Percentiles rank a stretch among this genome's conserved stretches.
Conservation (phyloP, 139 green algal species). For the Chlamydomonas eustigma region DNA sequence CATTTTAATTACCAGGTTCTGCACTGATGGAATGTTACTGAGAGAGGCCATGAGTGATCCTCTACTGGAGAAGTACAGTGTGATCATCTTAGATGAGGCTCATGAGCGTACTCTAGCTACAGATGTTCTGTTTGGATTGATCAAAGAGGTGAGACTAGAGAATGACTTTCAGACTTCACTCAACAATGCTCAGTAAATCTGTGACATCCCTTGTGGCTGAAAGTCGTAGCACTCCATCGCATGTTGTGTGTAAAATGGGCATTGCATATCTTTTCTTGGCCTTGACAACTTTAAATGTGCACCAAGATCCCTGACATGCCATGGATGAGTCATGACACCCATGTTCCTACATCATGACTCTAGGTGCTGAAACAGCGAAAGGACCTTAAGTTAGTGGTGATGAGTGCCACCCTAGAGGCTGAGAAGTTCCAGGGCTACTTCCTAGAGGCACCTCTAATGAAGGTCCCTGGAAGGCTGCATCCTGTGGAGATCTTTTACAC, state of each 20-base stretch:
- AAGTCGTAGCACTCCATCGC: too few relatives aligned
- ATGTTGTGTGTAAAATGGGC: too few relatives aligned
- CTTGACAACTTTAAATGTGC: too few relatives aligned
- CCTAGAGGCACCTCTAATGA: conserved; percentile 91
- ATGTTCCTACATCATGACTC: background rate
- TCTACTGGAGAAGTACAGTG: conserved; percentile 68
- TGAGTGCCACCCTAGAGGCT: conserved; percentile 97
- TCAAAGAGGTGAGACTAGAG: conserved; percentile 93
- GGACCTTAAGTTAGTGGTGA: conserved; percentile 99
- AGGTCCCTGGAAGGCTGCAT: conserved; percentile 94
- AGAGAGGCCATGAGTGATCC: conserved; percentile 92
- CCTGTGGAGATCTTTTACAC: conserved; percentile 99
- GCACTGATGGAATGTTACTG: conserved; percentile 97
- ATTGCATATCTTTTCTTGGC: too few relatives aligned
- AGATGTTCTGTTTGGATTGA: conserved; percentile 97
- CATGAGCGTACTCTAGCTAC: conserved; percentile 98
- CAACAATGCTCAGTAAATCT: too few relatives aligned
- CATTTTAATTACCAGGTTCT: too few relatives aligned
- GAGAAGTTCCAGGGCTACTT: conserved; percentile 99
- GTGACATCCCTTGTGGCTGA: too few relatives aligned
- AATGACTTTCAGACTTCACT: too few relatives aligned
- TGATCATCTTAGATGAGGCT: conserved; percentile 99
- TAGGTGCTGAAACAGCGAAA: conserved; percentile 78
- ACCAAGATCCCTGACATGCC: background rate
- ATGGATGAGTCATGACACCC: background rate